Base-by-base conservation (phyloP, 225 moss, liverwort and hornwort genomes). In the Polytrichum formosum region DNA sequence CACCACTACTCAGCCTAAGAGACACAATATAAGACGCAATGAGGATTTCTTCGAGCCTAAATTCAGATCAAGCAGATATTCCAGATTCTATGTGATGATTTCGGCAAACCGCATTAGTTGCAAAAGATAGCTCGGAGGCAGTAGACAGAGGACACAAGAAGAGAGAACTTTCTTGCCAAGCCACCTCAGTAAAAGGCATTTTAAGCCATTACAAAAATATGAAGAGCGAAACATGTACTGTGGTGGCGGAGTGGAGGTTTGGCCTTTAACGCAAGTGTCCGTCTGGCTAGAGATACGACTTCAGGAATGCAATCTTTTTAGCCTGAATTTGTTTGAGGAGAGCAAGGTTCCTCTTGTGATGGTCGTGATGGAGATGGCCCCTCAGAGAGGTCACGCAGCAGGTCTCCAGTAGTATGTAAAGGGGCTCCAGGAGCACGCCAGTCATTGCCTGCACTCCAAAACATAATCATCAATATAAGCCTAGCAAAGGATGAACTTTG, bases 321-420 rank as follows among this genome's bases (percentile, higher is more conserved):
- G 75, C 67, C 4, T 68, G 73, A 0, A 71, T 26, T 2, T 71
- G 23, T 68, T 1, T 70, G 71, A 56, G 83, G 86, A 66, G 86
- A 83, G 26, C 83, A 80, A 16, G 80, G 78, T 63, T 86, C 86
- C 2, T 79, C 77, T n/a, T 79, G 74, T 5, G 63, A n/a, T 18
- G 19, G 4, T 5, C 58, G 25, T 67, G n/a, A 70, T 26, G 30
- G 28, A 26, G 70, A 60, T 35, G 83, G 73, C 16, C 64, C 70
- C 65, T 76, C 80, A 28, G 80, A 78, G 20, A 83, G 75, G 62
- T 86, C 86, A 9, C 83, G 83, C 77, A 83, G 35, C 86, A 86
- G 75, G 75, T 86, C 86, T n/a, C 80, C 73, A 28, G 78, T 70
- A 20, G 80, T 80, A 0, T 77, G 68, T 33, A 86, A 65, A 3